phyloP scores from a whole-genome alignment of 2,329 filamentous ascomycete species.

The Arthrobotrys entomopaga region DNA sequence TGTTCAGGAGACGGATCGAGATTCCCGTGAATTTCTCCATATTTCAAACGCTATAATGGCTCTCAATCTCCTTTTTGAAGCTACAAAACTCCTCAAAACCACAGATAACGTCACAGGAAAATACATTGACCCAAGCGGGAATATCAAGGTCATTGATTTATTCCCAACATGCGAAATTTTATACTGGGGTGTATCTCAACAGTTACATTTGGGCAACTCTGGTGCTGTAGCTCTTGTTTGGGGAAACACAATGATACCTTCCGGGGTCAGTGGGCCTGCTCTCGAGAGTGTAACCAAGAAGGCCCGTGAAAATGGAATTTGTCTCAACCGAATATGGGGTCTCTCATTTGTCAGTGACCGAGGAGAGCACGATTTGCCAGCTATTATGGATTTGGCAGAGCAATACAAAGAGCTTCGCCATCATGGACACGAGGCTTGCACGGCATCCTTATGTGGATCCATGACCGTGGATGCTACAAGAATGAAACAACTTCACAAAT shows the following conservation, averaged over 20 bases:
- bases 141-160: conserved; percentile 7
- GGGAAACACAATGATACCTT: conserved; percentile 42
- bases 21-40: background rate
- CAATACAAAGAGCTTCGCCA: conserved; percentile 20
- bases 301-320: conserved; percentile 21
- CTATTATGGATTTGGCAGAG: conserved; percentile 24
- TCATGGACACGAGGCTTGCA: conserved; percentile 24
- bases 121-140: background rate
- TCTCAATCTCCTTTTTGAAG: conserved; percentile 24
- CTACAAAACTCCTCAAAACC: background rate
- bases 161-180: conserved; percentile 31
- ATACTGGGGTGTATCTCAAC: conserved; percentile 21
- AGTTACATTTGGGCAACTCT: conserved; percentile 4
- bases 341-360: conserved; percentile 23
- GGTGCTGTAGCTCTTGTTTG: background rate
- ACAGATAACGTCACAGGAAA: background rate
- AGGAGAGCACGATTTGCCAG: conserved; percentile 32
- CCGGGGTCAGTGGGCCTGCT: conserved; percentile 16
- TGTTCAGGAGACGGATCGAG: background rate
- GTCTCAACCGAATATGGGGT: conserved; percentile 23
- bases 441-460: conserved; percentile 19
- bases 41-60: conserved; percentile 9
- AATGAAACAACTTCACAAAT: conserved; percentile 30
- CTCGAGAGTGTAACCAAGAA: conserved; percentile 12
- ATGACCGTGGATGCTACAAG: conserved; percentile 26